Conservation (phyloP, 73 alveolate genomes). For the Durusdinium trenchii region DNA sequence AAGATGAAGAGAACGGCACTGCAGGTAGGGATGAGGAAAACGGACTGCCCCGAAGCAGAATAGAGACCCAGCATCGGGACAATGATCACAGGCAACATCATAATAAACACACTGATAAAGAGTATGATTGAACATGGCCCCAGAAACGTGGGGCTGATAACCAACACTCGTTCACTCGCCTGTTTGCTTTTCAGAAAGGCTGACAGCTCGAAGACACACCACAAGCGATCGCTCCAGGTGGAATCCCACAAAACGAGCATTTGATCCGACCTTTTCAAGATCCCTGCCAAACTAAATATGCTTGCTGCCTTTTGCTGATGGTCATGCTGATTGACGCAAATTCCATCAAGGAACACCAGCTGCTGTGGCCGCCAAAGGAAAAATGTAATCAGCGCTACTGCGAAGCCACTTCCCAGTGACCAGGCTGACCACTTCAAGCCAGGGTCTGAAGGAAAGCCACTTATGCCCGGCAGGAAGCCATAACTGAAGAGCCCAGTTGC, state of each 20-base stretch:
- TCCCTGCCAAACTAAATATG: slow-evolving; percentile 42
- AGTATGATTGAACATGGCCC: not conserved
- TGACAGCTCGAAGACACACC: slow-evolving; percentile 55
- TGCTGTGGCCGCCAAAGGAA: not conserved
- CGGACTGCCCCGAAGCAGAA: not conserved
- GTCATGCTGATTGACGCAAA: slow-evolving; percentile 7
- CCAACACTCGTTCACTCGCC: not conserved
- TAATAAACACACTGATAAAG: not conserved
- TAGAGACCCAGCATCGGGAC: not conserved
- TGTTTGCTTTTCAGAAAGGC: slow-evolving; percentile 39
- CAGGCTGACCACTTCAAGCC: not conserved
- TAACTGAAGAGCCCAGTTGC: not conserved
- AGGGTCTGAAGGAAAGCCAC: not conserved
- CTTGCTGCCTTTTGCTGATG: not conserved
- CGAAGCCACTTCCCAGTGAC: not conserved
- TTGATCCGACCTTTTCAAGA: slow-evolving; percentile 3
- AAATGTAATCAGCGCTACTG: not conserved
- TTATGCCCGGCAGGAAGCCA: not conserved
- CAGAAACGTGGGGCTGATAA: not conserved
- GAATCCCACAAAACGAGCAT: slow-evolving; percentile 58
- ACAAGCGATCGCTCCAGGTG: not conserved
- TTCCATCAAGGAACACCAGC: slow-evolving; percentile 12
- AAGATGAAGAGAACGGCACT: not conserved
- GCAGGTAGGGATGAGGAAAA: not conserved
- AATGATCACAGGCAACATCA: not conserved